Evolutionary conservation across 495 filamentous ascomycete species (phyloP).

Genomic region (Darksidea phi): DNA sequence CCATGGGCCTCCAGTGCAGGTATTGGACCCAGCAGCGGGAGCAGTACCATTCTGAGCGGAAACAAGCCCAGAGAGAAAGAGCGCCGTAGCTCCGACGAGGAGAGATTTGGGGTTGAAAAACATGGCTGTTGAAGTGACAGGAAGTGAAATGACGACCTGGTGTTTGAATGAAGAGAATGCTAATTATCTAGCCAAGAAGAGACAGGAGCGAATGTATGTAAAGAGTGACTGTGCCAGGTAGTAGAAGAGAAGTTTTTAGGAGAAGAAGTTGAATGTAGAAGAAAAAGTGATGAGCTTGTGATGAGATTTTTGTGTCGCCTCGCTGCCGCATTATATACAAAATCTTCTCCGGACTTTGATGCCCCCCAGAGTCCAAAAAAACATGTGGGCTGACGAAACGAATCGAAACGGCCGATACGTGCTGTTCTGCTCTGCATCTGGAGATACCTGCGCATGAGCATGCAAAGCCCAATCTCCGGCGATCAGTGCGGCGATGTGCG

Average conservation of each 20-base stretch:
- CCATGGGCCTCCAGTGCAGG: conserved; percentile 14
- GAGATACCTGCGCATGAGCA: too few relatives aligned
- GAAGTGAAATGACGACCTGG: background rate
- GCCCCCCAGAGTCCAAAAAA: background rate
- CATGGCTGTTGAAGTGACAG: conserved; percentile 12
- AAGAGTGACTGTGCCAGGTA: background rate
- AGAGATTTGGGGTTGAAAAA: conserved; percentile 14
- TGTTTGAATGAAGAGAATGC: background rate
- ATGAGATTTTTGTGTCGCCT: background rate
- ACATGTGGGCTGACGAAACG: background rate
- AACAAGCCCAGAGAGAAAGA: conserved; percentile 5
- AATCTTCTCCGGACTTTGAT: background rate
- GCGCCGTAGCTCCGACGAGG: conserved; percentile 13
- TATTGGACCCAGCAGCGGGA: background rate
- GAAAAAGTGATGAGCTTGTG: background rate
- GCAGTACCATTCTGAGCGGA: background rate
- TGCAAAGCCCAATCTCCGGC: too few relatives aligned
- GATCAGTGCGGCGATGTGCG: too few relatives aligned
- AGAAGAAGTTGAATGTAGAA: background rate
- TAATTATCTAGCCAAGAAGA: background rate
- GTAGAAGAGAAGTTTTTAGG: background rate
- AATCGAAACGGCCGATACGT: background rate
- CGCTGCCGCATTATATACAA: background rate
- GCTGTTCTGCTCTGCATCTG: too few relatives aligned
- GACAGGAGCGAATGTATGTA: background rate